Evolutionary conservation across 805 yeast species (phyloP), one percentile per base, ranked within the genome.

Genomic region (Suhomyces xylopsoci): DNA sequence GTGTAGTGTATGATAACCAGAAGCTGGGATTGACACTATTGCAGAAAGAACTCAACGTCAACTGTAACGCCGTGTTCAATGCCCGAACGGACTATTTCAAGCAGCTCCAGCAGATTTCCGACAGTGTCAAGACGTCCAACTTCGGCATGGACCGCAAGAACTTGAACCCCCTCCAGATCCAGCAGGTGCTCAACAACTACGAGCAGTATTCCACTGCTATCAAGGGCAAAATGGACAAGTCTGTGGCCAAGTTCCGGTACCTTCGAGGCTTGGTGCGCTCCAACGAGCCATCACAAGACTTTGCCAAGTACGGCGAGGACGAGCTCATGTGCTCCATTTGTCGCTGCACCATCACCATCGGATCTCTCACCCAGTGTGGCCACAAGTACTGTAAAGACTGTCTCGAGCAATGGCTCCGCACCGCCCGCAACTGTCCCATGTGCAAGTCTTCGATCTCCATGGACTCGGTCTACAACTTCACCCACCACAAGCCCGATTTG

Each of bases 321-420:
- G 78, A 77, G 7, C 64, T 77, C 50, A 68, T 78, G 17, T 94
- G 99, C 67, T 80, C 85, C 30, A 92, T 94, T 55, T 94, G 99
- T 65, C 81, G 87, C 19, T 78, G 84, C 3, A 65, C 80, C 1
- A 89, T 91, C 48, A 74, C 81, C 2, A 75, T 83, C 40, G 99
- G 99, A 0, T 80, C 94, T 0, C 73, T 94, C 51, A 87, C 96
- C 0, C 83, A 83, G 8, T 94, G 99, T 77, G 98, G 98, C 0
- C 99, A 94, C 68, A 84, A 84, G 59, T 94, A 87, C 64, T 94
- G 99, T 65, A 81, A 82, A 52, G 88, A 81, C 1, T 94, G 99
- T 66, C 73, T 94, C 36, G 77, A 71, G 17, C 83, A 77, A 51
- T 94, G 99, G 99, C 64, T 87, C 49, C 69, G 68, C 19, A 73